Base-by-base conservation (phyloP, 345 rosid genomes). In the Melaleuca alternifolia region DNA sequence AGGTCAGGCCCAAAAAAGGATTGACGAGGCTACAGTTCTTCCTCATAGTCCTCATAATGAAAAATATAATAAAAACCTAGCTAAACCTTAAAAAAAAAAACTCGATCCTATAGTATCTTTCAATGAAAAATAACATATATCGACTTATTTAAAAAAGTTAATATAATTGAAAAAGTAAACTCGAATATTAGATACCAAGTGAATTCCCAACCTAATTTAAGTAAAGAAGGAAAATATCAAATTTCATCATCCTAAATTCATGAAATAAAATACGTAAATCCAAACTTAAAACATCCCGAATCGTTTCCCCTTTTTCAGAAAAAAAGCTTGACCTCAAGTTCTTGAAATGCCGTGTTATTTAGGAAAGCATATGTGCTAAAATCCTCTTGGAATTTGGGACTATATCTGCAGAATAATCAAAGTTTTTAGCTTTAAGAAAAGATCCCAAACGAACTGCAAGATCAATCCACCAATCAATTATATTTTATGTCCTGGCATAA, bases 1-100 rank as follows among this genome's bases (percentile, higher is more conserved):
- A 93, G 86, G 88, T 51, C 21, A 86, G 93, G 71, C 88, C 82
- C 6, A 93, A 90, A n/a, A 88, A 93, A 85, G 91, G 94, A 33
- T 54, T 88, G 75, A 86, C 92, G 33, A 88, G 93, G 91, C 92
- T 92, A 71, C 95, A 93, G 79, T 91, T 92, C 89, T 93, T 93
- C 89, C 84, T 92, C 7, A n/a, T 92, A 41, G 93, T 92, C 82
- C 88, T 91, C 37, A 51, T 65, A 33, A 5, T 2, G n/a, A 54
- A n/a, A n/a, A 23, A 54, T 54, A 23, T 54, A 54, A 54, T 5
- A 54, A 54, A 23, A 23, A n/a, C n/a, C n/a, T 0, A 54, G n/a
- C n/a, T 54, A 54, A 54, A 54, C 59, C n/a, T 54, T 21, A 54
- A 54, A 54, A 54, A 54, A 11, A n/a, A n/a, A 11, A 54, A 54